A percentile compares a stretch with the other conserved stretches of the same genome.
Evolutionary conservation across 2,329 filamentous ascomycete species (phyloP).

Genomic region (Aureobasidium mangrovei): DNA sequence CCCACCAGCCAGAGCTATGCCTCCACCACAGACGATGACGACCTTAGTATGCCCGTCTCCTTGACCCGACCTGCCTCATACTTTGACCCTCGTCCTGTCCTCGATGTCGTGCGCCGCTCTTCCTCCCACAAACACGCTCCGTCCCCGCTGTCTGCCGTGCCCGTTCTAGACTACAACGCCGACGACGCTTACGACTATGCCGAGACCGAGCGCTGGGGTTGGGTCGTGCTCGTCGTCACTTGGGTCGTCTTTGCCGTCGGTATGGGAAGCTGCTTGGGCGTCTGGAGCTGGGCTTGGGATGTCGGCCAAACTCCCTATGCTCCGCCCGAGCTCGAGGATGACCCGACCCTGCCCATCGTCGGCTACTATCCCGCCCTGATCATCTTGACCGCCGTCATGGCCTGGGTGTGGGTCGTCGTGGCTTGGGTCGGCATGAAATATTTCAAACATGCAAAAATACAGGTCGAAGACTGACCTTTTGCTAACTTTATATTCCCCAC

Average conservation of each 20-base stretch:
- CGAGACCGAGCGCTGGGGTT: slow-evolving; percentile 97
- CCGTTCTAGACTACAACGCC: slow-evolving; percentile 15
- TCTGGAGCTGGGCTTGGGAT: slow-evolving; percentile 99
- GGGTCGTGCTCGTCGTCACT: slow-evolving; percentile 81
- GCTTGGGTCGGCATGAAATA: slow-evolving; percentile 99
- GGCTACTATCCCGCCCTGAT: slow-evolving; percentile 95
- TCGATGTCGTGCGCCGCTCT: slow-evolving; percentile 15
- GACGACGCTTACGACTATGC: slow-evolving; percentile 76
- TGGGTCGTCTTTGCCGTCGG: slow-evolving; percentile 95
- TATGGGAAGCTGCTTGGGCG: slow-evolving; percentile 88
- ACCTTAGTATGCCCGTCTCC: slow-evolving; percentile 30
- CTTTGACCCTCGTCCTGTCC: slow-evolving; percentile 20
- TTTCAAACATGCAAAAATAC: slow-evolving; percentile 94
- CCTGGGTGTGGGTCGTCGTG: slow-evolving; percentile 96
- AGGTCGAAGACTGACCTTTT: slow-evolving; percentile 34
- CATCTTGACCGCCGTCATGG: slow-evolving; percentile 89
- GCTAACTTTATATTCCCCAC: background rate
- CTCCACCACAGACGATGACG: slow-evolving; percentile 79
- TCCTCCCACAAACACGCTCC: slow-evolving; percentile 16
- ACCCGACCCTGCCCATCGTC: slow-evolving; percentile 86
- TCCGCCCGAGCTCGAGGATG: slow-evolving; percentile 88
- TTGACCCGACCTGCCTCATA: slow-evolving; percentile 21
- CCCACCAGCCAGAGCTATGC: slow-evolving; percentile 49
- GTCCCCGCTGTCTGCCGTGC: slow-evolving; percentile 19
- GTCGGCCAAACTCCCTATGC: slow-evolving; percentile 93